Evolutionary conservation across 2,329 filamentous ascomycete species (phyloP).

Genomic region (Trichoderma guizhouense): DNA sequence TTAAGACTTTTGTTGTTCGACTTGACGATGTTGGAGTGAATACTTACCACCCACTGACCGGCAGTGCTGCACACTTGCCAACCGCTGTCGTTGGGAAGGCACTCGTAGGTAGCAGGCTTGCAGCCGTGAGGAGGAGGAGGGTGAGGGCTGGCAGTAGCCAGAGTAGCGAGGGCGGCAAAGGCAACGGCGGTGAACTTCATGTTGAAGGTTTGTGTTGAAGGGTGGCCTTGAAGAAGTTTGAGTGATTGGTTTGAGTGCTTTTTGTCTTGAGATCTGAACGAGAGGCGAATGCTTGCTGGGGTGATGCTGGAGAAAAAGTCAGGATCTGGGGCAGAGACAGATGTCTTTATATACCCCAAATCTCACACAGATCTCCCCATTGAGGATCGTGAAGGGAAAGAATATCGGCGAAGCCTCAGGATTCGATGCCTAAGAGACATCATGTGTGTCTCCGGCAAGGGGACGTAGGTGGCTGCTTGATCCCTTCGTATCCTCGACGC

Average conservation of each 20-base stretch:
- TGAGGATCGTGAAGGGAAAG: background rate
- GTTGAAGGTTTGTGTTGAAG: conserved; percentile 21
- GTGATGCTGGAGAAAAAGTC: conserved; percentile 6
- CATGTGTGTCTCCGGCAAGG: conserved; percentile 1
- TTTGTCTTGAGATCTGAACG: conserved; percentile 14
- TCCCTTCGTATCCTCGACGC: conserved; percentile 15
- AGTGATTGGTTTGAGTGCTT: conserved; percentile 12
- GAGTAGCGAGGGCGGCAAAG: conserved; percentile 24
- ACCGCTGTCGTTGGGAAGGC: conserved; percentile 26
- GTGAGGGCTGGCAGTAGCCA: conserved; percentile 19
- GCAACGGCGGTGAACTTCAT: conserved; percentile 33
- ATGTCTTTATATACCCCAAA: conserved; percentile 15
- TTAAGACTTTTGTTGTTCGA: background rate
- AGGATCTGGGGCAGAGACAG: background rate
- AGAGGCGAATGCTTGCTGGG: conserved; percentile 5
- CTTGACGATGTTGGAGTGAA: background rate
- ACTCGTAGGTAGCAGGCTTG: conserved; percentile 36
- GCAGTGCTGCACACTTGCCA: conserved; percentile 35
- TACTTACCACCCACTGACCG: conserved; percentile 34
- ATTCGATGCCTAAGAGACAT: background rate
- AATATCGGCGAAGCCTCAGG: background rate
- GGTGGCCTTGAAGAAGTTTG: background rate
- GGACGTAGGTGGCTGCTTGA: conserved; percentile 18
- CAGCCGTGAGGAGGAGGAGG: conserved; percentile 24
- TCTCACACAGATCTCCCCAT: background rate